Evolutionary conservation across 306 rosid species (phyloP), one percentile per base, ranked within the genome.

Genomic region (Glycine tomentella): DNA sequence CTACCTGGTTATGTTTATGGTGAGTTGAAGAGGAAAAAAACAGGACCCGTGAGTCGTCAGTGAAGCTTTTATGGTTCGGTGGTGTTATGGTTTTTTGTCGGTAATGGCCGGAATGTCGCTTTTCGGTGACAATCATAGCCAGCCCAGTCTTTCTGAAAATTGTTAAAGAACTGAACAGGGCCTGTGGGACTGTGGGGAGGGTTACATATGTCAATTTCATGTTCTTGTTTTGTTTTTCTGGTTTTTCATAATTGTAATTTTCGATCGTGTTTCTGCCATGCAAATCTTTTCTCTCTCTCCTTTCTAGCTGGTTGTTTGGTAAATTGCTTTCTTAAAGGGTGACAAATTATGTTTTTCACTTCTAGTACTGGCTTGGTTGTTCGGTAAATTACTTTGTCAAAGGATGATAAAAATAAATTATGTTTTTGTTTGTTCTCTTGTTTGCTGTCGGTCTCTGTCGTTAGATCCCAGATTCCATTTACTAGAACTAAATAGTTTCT

Each of bases 351-450:
- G 56, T 20, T 83, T 78, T 83, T 76, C 49, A 64, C 40, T 34
- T 53, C 63, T 42, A 16, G 1, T 75, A 69, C 63, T 2, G 48
- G 7, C 0, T 38, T 38, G 44, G 15, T 62, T 67, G 74, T 74
- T 57, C 33, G 31, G 56, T 65, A 67, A 74, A 80, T 75, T 62
- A 83, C n/a, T 57, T 81, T 69, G 77, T 69, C 71, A 57, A 61
- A 81, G 69, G 17, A 83, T 33, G 89, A 72, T 90, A 90, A 86
- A 75, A 88, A 72, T 90, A 90, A 86, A 75, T 72, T 16, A 8
- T 25, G 55, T n/a, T 84, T 77, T 83, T 80, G 86, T 85, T 87
- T 82, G 51, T 70, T 86, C 63, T 69, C 57, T 72, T 84, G 71
- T 85, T 63, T 71, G 44, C 2, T 75, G 62, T 61, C 4, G 75